Percentiles rank a stretch among this genome's conserved stretches.
These are phyloP conservation scores for Cocos nucifera DNA, from an alignment of 176 grass and related monocot species.

Conservation along the genomic window DNA sequence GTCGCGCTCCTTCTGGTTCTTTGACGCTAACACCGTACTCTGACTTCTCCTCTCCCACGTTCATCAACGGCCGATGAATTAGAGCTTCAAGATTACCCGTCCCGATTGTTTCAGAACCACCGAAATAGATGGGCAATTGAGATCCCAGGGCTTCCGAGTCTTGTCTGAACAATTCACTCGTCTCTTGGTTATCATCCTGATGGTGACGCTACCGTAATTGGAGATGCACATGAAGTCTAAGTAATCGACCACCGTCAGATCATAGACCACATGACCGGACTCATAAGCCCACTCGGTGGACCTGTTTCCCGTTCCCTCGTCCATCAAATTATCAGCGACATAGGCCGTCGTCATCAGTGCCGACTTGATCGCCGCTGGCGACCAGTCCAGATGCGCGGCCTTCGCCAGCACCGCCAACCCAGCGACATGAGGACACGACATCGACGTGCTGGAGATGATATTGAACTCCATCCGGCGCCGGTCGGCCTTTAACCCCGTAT, in stretches of 20 bases:
- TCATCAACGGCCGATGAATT: background rate
- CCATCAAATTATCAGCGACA: constrained; percentile 10
- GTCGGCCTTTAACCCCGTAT: constrained; percentile 17
- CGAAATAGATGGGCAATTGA: constrained; percentile 10
- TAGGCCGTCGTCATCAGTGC: constrained; percentile 45
- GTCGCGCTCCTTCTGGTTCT: background rate
- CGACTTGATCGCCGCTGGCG: constrained; percentile 31
- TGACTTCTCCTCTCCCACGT: background rate
- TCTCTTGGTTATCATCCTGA: no score
- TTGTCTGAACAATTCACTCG: background rate
- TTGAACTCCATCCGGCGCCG: constrained; percentile 29
- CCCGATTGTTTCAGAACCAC: background rate
- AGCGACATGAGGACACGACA: constrained; percentile 35
- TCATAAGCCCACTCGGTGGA: constrained; percentile 18
- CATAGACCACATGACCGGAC: constrained; percentile 30
- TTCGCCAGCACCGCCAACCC: no score
- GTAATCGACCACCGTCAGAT: constrained; percentile 10
- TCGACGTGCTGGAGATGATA: constrained; percentile 35
- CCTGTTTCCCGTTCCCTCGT: background rate
- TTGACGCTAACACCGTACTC: background rate
- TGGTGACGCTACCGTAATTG: background rate
- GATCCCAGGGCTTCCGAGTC: background rate
- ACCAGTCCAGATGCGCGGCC: no score
- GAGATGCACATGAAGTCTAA: constrained; percentile 9
- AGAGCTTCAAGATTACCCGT: background rate